Conservation (phyloP, 495 filamentous ascomycete species). For the Astrothelium macrocarpum region DNA sequence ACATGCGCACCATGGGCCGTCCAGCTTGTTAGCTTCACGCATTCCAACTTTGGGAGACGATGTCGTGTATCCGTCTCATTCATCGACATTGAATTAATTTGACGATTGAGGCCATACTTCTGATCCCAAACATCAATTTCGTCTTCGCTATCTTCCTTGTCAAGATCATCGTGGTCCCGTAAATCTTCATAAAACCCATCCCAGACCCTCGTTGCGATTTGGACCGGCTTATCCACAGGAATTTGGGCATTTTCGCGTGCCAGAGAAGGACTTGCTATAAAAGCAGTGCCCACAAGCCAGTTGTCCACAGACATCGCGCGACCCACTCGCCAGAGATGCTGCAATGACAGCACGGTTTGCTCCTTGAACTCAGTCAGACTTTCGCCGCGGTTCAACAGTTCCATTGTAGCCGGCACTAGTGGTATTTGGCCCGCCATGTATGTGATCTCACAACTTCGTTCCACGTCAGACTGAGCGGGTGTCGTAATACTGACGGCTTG, state of each 20-base stretch:
- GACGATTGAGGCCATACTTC: slow-evolving; percentile 42
- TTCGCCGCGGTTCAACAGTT: slow-evolving; percentile 24
- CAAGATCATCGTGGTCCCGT: slow-evolving; percentile 10
- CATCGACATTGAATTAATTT: slow-evolving; percentile 7
- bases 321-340: slow-evolving; percentile 86
- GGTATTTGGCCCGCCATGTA: slow-evolving; percentile 87
- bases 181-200: slow-evolving; percentile 25
- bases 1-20: not conserved
- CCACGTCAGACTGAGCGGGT: slow-evolving; percentile 24
- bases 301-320: slow-evolving; percentile 57
- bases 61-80: not conserved
- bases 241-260: slow-evolving; percentile 29
- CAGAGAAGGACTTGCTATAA: slow-evolving; percentile 39
- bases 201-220: slow-evolving; percentile 41
- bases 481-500: slow-evolving; percentile 56
- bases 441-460: slow-evolving; percentile 29
- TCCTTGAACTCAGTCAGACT: slow-evolving; percentile 15
- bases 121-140: slow-evolving; percentile 66
- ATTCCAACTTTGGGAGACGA: slow-evolving; percentile 20
- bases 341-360: slow-evolving; percentile 58
- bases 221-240: slow-evolving; percentile 39
- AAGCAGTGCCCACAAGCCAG: slow-evolving; percentile 67
- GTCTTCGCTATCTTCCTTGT: slow-evolving; percentile 34
- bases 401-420: slow-evolving; percentile 73
- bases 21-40: not conserved